Evolutionary conservation across 345 rosid genomes (phyloP).

Genomic region (Citrus unshiu): DNA sequence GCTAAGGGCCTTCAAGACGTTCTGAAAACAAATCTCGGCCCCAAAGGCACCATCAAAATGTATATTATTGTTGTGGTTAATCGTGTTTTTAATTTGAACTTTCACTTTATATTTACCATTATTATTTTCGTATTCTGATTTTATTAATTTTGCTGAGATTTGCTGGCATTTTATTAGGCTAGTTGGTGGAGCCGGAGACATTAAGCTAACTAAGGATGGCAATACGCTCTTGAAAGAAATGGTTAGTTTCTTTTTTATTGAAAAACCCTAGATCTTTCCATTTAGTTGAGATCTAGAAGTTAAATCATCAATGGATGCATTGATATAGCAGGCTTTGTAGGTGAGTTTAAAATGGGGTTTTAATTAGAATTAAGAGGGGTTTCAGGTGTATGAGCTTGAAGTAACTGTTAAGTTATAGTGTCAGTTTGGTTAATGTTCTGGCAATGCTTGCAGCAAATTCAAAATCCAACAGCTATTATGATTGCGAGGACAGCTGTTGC

Average conservation of each 20-base stretch:
- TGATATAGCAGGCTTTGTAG: background rate
- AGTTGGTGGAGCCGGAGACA: constrained; percentile 98
- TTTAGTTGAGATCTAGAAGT: constrained; percentile 2
- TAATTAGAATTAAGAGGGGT: background rate
- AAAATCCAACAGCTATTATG: constrained; percentile 97
- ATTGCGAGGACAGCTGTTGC: constrained; percentile 99
- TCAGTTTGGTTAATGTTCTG: constrained; percentile 13
- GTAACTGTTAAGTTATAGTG: background rate
- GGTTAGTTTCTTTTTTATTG: constrained; percentile 30
- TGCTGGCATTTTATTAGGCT: constrained; percentile 42
- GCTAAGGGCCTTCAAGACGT: constrained; percentile 97
- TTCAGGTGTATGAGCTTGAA: background rate
- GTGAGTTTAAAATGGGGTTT: background rate
- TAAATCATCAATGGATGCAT: background rate
- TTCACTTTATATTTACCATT: background rate
- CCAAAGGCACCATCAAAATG: constrained; percentile 99
- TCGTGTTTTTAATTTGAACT: background rate
- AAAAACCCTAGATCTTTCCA: background rate
- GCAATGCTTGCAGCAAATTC: constrained; percentile 77
- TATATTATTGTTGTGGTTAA: constrained; percentile 6
- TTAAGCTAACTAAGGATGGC: constrained; percentile 96
- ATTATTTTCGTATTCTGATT: too few species aligned
- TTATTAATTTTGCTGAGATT: background rate
- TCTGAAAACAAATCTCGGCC: constrained; percentile 90
- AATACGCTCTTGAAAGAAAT: constrained; percentile 94